Evolutionary conservation across 2,329 filamentous ascomycete genomes (phyloP), one percentile per base, ranked within the genome.

Genomic region (Ophiobolus disseminans): DNA sequence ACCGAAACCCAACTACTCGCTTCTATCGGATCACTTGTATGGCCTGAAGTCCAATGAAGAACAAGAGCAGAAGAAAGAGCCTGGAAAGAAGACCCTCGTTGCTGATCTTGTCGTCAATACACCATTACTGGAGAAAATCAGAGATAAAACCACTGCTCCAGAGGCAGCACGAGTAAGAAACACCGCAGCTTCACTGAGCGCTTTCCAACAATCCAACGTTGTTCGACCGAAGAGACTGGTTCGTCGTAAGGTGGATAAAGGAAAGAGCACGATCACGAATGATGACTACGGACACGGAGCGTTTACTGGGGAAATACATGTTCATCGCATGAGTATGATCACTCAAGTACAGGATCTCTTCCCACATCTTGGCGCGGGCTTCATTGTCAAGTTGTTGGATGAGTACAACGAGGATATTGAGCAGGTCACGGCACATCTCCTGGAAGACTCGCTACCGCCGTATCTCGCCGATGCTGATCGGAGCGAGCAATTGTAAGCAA

Each of bases 331-430:
- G 84, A 92, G 88, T 61, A 84, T 93, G 39, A 85, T 97, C 41
- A 88, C 88, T 0, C 90, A 95, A 69, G 82, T 99, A n/a, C 91
- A 96, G 67, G 93, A 99, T 66, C 79, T 97, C 0, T 97, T 97
- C 65, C 91, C 93, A 0, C 85, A 96, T 54, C 78, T 97, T 8
- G 91, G 92, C 4, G 87, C 89, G 3, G 89, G 82, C 0, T 97
- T 96, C 66, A 78, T 97, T 13, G 81, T 89, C 14, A 88, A 83
- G 61, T 80, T 96, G 8, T 79, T 97, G 19, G 88, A 93, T 62
- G 86, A 90, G 66, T 97, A 94, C 68, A 75, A 78, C 35, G 86
- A 94, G 58, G 80, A 92, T 62, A 82, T 87, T 0, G 91, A 97
- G 72, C 82, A 87, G 68, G 87, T 94, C 26, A 87, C 94, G 52